phyloP scores from a whole-genome alignment of 805 yeast genomes.

The Isabelozyma pseudorhagii region DNA sequence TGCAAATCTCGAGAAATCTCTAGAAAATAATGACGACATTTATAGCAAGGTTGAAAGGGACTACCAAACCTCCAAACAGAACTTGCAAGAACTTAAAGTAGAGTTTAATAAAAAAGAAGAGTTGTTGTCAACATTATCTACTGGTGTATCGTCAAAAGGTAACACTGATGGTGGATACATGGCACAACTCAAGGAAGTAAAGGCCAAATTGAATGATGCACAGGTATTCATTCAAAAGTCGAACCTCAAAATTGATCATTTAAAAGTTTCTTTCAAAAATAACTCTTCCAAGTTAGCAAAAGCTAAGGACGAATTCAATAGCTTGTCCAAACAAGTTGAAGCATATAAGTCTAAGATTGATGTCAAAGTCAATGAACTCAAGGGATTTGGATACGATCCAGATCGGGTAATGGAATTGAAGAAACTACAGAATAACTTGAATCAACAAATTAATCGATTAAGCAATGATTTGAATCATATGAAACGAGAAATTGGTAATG shows the following conservation, averaged over 20 bases:
- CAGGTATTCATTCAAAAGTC: conserved; percentile 58
- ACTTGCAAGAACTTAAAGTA: conserved; percentile 44
- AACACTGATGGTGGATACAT: conserved; percentile 71
- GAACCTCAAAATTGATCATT: conserved; percentile 55
- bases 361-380: conserved; percentile 40
- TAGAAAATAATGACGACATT: conserved; percentile 31
- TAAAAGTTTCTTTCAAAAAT: conserved; percentile 49
- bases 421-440: conserved; percentile 41
- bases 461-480: conserved; percentile 50
- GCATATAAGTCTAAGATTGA: conserved; percentile 35
- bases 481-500: conserved; percentile 62
- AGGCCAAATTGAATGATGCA: conserved; percentile 50
- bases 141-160: conserved; percentile 88
- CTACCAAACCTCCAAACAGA: conserved; percentile 41
- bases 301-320: conserved; percentile 50
- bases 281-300: conserved; percentile 47
- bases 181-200: conserved; percentile 65
- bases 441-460: conserved; percentile 42
- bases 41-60: conserved; percentile 43
- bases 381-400: conserved; percentile 57
- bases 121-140: conserved; percentile 71
- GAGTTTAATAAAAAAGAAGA: conserved; percentile 66
- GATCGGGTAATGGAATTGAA: conserved; percentile 42
- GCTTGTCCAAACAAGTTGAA: conserved; percentile 41
- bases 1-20: conserved; percentile 23